Evolutionary conservation across 192 early-diverging fungal genomes (phyloP), one percentile per base, ranked within the genome.

Genomic region (Chytriomyces sp.): DNA sequence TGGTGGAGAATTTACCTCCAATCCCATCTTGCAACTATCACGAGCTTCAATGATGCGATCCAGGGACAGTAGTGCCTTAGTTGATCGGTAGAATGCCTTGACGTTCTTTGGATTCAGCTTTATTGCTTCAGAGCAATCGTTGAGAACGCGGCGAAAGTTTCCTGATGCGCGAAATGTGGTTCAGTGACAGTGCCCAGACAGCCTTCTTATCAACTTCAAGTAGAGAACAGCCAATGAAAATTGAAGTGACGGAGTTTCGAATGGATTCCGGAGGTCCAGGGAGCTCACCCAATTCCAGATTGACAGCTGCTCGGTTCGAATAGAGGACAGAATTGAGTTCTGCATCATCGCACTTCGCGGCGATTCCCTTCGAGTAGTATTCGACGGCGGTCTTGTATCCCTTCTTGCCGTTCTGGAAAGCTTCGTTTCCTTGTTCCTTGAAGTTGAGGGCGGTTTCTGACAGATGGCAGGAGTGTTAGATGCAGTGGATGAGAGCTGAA

Each of bases 341-440:
- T 12, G 62, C 68, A 77, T 96, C 92, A 22, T 58, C 86, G 77
- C 83, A 89, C 85, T 88, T 59, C 80, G 89, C 54, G 80, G 70
- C 89, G 26, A 99, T 75, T 0, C 89, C 98, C 53, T 95, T 89
- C 31, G 93, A 93, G 82, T 99, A 99, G 79, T 80, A 95, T 32
- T 81, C 69, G 26, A 92, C 84, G 3, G 96, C 98, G 58, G 94
- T 88, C 39, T 84, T 74, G 81, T 88, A 98, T 37, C 77, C 68
- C 4, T 59, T 39, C 63, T 86, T 86, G 12, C 91, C 90, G 33
- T 76, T 84, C 70, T 91, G 85, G 82, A 95, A 98, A 57, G 86
- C 82, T 17, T 94, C 93, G 81, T 99, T 99, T 74, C 98, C 98
- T 81, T 98, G 94, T 55, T 91, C 89, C 80, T 97, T 98, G 68